Evolutionary conservation across 805 yeast species (phyloP).

Genomic region (Yamadazyma sp.): DNA sequence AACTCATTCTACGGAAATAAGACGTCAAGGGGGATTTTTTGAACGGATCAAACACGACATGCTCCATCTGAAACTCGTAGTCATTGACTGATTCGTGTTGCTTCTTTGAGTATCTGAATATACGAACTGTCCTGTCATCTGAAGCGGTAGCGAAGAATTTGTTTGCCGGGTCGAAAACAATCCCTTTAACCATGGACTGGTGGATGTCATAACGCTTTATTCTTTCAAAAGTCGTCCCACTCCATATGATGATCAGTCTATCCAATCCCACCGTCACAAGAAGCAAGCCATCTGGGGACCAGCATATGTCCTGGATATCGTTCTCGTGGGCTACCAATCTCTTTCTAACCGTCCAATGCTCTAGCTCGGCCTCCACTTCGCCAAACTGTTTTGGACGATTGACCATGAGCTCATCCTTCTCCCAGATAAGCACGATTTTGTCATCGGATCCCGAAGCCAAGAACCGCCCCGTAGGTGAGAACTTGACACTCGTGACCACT

Average conservation of each 20-base stretch:
- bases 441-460: constrained; percentile 96
- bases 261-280: constrained; percentile 94
- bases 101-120: constrained; percentile 77
- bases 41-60: constrained; percentile 81
- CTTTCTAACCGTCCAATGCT: constrained; percentile 92
- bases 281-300: constrained; percentile 94
- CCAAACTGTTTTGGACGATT: constrained; percentile 68
- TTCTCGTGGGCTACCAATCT: constrained; percentile 95
- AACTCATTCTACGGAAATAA: constrained; percentile 79
- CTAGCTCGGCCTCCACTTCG: constrained; percentile 63
- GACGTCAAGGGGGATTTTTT: constrained; percentile 87
- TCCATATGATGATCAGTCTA: constrained; percentile 90
- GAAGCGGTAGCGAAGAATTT: constrained; percentile 96
- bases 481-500: constrained; percentile 90
- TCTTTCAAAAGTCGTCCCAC: constrained; percentile 86
- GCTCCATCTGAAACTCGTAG: constrained; percentile 82
- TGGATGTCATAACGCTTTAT: constrained; percentile 89
- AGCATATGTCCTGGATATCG: constrained; percentile 95
- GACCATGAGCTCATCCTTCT: constrained; percentile 67
- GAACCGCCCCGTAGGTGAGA: constrained; percentile 89
- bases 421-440: constrained; percentile 88
- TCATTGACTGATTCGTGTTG: constrained; percentile 51
- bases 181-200: constrained; percentile 93
- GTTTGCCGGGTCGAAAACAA: constrained; percentile 96
- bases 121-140: constrained; percentile 88